These are phyloP conservation scores for Xylariaceae sp. DNA, from an alignment of 2,329 filamentous ascomycete genomes.

Conservation along the genomic window DNA sequence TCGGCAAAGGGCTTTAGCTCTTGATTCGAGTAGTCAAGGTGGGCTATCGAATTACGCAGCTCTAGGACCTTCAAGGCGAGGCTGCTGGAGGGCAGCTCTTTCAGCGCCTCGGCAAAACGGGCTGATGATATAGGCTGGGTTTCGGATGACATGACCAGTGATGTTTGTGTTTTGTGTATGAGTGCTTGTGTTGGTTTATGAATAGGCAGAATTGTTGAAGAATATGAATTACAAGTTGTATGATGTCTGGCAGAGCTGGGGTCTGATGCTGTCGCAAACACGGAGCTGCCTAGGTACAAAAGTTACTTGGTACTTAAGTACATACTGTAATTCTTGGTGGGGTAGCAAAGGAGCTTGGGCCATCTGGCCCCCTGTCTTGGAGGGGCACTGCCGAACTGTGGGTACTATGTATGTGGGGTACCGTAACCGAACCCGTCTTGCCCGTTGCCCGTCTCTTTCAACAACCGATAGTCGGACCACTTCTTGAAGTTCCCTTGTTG, in stretches of 20 bases:
- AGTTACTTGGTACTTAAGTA: neutral
- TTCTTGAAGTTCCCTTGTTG: neutral
- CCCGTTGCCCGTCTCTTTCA: no score
- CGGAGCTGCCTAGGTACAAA: constrained; percentile 36
- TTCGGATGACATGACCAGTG: constrained; percentile 64
- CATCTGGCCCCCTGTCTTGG: constrained; percentile 12
- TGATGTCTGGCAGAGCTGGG: no score
- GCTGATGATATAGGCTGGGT: constrained; percentile 65
- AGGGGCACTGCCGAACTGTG: constrained; percentile 9
- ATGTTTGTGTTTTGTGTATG: neutral
- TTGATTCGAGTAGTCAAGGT: constrained; percentile 76
- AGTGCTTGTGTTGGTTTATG: neutral
- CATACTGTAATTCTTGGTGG: constrained; percentile 1
- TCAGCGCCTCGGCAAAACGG: constrained; percentile 71
- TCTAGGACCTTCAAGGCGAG: constrained; percentile 79
- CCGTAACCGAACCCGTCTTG: no score
- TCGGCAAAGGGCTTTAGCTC: constrained; percentile 74
- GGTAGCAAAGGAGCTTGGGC: constrained; percentile 32
- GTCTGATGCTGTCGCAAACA: constrained; percentile 33
- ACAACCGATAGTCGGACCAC: constrained; percentile 16
- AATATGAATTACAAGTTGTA: neutral
- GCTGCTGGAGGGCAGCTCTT: constrained; percentile 68
- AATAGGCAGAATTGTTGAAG: neutral
- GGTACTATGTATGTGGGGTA: no score
- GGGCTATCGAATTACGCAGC: constrained; percentile 75